phyloP scores from a whole-genome alignment of 73 alveolate genomes.

The Diophrys sp. region DNA sequence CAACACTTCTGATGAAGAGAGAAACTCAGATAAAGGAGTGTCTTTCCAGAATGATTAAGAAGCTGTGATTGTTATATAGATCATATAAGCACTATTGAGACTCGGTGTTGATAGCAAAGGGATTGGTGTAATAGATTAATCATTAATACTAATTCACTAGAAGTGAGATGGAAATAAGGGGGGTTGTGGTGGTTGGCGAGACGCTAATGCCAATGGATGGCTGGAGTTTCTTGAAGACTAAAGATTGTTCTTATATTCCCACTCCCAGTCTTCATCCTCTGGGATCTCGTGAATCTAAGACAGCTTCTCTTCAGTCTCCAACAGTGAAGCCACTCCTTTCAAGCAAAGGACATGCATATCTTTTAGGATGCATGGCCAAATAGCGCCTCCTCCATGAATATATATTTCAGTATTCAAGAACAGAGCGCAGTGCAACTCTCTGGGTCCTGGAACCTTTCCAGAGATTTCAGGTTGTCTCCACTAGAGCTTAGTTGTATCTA shows the following conservation, averaged over 20 bases:
- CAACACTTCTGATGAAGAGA: no score
- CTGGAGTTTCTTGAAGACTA: no score
- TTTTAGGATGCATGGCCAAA: conserved; percentile 13
- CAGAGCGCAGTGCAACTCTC: conserved; percentile 11
- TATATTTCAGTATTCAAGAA: conserved; percentile 6
- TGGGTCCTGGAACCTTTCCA: conserved; percentile 24
- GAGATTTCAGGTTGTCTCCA: conserved; percentile 27
- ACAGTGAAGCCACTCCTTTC: conserved; percentile 4
- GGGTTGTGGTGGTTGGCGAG: no score
- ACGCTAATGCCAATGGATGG: no score
- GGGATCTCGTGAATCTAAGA: background rate
- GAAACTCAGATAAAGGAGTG: no score
- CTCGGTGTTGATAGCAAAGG: no score
- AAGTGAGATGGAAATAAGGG: no score
- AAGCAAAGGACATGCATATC: conserved; percentile 4
- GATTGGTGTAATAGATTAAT: no score
- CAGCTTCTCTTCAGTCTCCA: background rate
- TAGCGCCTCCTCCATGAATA: conserved; percentile 13
- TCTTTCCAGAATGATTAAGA: no score
- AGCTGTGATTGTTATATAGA: no score
- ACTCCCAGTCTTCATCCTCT: conserved; percentile 7
- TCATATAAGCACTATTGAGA: no score
- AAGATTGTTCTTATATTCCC: background rate
- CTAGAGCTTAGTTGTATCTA: conserved; percentile 9
- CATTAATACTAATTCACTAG: no score